Conservation (phyloP, 805 yeast species). For the Metschnikowia amazonensis region DNA sequence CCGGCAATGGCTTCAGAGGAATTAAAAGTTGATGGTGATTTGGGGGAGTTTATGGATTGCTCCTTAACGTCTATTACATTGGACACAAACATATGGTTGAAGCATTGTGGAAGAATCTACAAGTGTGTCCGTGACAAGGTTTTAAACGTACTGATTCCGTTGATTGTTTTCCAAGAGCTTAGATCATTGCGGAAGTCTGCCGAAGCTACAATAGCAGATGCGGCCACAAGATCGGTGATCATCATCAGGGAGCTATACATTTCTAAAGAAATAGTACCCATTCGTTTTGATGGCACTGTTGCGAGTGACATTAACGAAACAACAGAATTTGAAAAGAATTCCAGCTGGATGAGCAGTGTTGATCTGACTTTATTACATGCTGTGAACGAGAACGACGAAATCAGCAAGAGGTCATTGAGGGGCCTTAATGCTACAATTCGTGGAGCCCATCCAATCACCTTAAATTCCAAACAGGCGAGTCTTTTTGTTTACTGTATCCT, state of each 20-base stretch:
- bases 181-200: slow-evolving; percentile 66
- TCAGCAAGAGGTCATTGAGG: slow-evolving; percentile 37
- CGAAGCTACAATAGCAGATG: slow-evolving; percentile 71
- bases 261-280: slow-evolving; percentile 52
- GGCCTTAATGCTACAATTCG: slow-evolving; percentile 24
- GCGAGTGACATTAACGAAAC: slow-evolving; percentile 70
- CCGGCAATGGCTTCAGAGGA: slow-evolving; percentile 13
- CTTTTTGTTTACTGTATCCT: slow-evolving; percentile 55
- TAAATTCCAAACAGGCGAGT: slow-evolving; percentile 37
- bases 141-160: slow-evolving; percentile 60
- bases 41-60: slow-evolving; percentile 57
- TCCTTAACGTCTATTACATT: slow-evolving; percentile 55
- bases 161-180: slow-evolving; percentile 75
- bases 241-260: slow-evolving; percentile 63
- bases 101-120: slow-evolving; percentile 72
- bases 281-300: slow-evolving; percentile 65
- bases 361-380: slow-evolving; percentile 64
- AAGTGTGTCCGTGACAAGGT: slow-evolving; percentile 62
- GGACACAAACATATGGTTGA: slow-evolving; percentile 78
- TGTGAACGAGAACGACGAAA: slow-evolving; percentile 40
- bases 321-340: slow-evolving; percentile 67
- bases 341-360: slow-evolving; percentile 67
- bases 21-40: slow-evolving; percentile 40
- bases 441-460: slow-evolving; percentile 17
- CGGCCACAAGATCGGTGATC: slow-evolving; percentile 77